Percentiles rank a stretch among this genome's conserved stretches.
phyloP scores from a whole-genome alignment of 805 yeast species.

The Saturnispora bothae region DNA sequence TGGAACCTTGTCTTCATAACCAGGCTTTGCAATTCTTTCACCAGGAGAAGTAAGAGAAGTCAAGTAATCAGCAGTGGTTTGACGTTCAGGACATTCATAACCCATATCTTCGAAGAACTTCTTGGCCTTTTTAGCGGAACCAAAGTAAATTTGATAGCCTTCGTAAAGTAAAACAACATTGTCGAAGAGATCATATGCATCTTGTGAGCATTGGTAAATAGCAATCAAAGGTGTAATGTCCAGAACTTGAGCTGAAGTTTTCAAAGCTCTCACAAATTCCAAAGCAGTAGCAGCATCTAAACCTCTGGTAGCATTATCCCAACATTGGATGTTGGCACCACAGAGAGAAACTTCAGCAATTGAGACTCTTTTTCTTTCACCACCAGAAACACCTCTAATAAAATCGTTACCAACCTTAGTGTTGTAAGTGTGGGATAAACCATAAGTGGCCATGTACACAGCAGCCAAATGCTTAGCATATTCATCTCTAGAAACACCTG shows the following conservation, averaged over 20 bases:
- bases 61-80: conserved; percentile 37
- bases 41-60: conserved; percentile 28
- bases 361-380: conserved; percentile 57
- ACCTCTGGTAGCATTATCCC: conserved; percentile 68
- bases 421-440: conserved; percentile 38
- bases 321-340: conserved; percentile 37
- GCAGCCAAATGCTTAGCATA: conserved; percentile 45
- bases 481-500: conserved; percentile 47
- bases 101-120: conserved; percentile 34
- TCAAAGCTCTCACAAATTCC: conserved; percentile 50
- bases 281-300: conserved; percentile 62
- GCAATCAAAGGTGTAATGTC: conserved; percentile 44
- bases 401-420: conserved; percentile 56
- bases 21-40: conserved; percentile 25
- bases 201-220: conserved; percentile 37
- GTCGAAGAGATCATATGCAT: conserved; percentile 35
- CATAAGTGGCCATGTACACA: conserved; percentile 24
- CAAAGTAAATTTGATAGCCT: conserved; percentile 35
- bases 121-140: conserved; percentile 29
- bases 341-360: conserved; percentile 43
- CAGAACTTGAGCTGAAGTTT: conserved; percentile 41
- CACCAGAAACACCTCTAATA: conserved; percentile 57
- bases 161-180: conserved; percentile 32
- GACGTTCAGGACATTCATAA: conserved; percentile 36
- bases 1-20: conserved; percentile 31